Evolutionary conservation across 2,329 filamentous ascomycete genomes (phyloP), one percentile per base, ranked within the genome.

Genomic region (Gyromitra esculenta): DNA sequence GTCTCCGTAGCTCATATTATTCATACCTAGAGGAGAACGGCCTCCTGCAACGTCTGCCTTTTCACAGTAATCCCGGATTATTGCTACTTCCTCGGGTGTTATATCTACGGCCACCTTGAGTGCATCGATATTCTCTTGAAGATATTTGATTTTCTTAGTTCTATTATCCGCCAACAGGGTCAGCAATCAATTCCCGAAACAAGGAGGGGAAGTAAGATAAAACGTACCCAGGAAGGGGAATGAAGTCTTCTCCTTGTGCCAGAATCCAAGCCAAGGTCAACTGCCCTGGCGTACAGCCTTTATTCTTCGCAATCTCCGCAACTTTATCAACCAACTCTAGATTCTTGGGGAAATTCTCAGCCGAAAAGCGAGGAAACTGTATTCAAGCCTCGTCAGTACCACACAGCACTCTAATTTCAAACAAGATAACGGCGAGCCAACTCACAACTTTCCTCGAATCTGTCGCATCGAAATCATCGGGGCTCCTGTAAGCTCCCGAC

Each of bases 261-360:
- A 90, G 80, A 72, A 91, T 79, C 89, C 90, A 92, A 0, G 89
- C 89, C 37, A 91, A 83, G 0, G 88, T 87, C 41, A 92, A 81
- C 81, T 92, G 87, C 0, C 85, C 85, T 0, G 88, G 79, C 0
- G 89, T 89, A 2, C 18, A 5, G 81, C 84, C 85, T 82, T 91
- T 90, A 77, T 83, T 84, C 54, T 85, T 82, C 0, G 88, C 88
- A 5, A 90, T 80, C 4, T 80, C 83, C 2, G 83, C 81, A 72
- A 91, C 84, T 18, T 82, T 82, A 41, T 87, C 85, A 1, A 89
- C 86, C 1, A 90, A 81, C 77, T 84, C 83, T 9, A 89, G 76
- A 78, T 91, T 91, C 81, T 87, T 87, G 7, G 81, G 82, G 79
- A 89, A 87, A 78, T 90, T 88, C 65, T 87, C 87, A 15, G 84